A percentile compares a stretch with the other conserved stretches of the same genome.
Evolutionary conservation across 768 basidiomycete genomes (phyloP).

Genomic region (Macrolepiota dolichaula): DNA sequence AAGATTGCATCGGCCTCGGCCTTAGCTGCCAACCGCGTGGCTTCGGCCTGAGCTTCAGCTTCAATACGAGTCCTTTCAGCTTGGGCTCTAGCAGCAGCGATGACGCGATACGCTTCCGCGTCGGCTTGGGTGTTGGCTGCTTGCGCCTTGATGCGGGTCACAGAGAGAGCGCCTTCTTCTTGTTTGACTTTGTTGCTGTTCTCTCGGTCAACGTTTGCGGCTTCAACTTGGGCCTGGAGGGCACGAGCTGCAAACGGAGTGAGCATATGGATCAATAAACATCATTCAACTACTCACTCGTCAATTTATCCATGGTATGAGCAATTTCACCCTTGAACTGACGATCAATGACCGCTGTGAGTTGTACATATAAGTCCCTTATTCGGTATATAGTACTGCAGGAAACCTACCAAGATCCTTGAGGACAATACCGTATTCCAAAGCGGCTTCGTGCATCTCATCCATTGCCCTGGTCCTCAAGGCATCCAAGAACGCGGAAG

Average conservation of each 20-base stretch:
- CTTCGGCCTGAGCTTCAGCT: constrained; percentile 75
- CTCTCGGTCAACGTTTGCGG: constrained; percentile 83
- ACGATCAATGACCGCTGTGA: constrained; percentile 77
- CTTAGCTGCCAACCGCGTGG: constrained; percentile 69
- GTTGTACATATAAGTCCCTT: neutral
- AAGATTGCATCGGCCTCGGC: constrained; percentile 71
- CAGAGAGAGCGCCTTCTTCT: constrained; percentile 75
- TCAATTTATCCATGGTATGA: constrained; percentile 80
- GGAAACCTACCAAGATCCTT: constrained; percentile 65
- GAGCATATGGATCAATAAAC: neutral
- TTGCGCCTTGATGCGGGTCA: constrained; percentile 75
- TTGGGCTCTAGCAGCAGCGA: constrained; percentile 72
- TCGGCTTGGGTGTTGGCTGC: constrained; percentile 65
- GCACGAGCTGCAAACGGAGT: constrained; percentile 50
- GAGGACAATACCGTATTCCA: constrained; percentile 80
- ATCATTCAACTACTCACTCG: constrained; percentile 27
- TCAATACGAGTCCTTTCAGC: constrained; percentile 70
- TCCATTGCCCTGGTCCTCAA: constrained; percentile 83
- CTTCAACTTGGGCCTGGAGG: constrained; percentile 84
- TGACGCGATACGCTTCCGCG: constrained; percentile 68
- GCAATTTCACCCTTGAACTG: constrained; percentile 91
- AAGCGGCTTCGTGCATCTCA: constrained; percentile 75
- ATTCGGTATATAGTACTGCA: neutral
- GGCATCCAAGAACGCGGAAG: constrained; percentile 79
- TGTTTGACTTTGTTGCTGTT: constrained; percentile 87